Percentiles rank a stretch among this genome's conserved stretches.
Evolutionary conservation across 768 basidiomycete genomes (phyloP).

Genomic region (Podaxis mareebaensis): DNA sequence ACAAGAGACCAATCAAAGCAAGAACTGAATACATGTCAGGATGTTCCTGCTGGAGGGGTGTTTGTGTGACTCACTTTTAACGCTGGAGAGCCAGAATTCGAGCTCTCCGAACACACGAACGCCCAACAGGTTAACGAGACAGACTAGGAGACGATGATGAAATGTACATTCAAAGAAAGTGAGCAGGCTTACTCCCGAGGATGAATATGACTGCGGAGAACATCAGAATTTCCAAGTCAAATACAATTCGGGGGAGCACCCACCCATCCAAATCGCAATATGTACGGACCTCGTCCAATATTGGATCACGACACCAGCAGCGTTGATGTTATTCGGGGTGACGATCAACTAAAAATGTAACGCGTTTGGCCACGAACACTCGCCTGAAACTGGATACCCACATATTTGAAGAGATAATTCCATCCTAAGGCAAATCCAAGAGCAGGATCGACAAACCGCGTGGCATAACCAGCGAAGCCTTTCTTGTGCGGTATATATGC

Average conservation of each 20-base stretch:
- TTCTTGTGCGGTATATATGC: constrained; percentile 60
- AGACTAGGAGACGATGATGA: constrained; percentile 35
- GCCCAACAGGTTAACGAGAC: constrained; percentile 58
- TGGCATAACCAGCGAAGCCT: constrained; percentile 60
- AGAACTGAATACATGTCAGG: constrained; percentile 30
- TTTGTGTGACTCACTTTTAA: constrained; percentile 55
- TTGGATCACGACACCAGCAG: constrained; percentile 53
- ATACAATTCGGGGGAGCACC: constrained; percentile 28
- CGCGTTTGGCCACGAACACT: constrained; percentile 1
- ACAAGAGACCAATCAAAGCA: constrained; percentile 47
- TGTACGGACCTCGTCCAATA: constrained; percentile 49
- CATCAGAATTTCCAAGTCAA: neutral
- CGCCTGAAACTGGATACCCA: constrained; percentile 23
- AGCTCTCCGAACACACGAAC: constrained; percentile 70
- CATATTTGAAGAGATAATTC: constrained; percentile 63
- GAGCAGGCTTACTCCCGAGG: constrained; percentile 42
- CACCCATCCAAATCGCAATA: constrained; percentile 59
- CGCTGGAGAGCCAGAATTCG: constrained; percentile 73
- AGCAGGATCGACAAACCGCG: constrained; percentile 67
- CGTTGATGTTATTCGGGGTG: constrained; percentile 67
- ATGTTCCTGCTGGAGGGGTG: neutral
- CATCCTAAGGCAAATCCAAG: constrained; percentile 68
- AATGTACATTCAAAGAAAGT: neutral
- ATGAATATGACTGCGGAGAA: constrained; percentile 53
- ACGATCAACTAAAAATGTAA: constrained; percentile 49